Conservation (phyloP, 352 stramenopile genomes). For the Pythium oligandrum region DNA sequence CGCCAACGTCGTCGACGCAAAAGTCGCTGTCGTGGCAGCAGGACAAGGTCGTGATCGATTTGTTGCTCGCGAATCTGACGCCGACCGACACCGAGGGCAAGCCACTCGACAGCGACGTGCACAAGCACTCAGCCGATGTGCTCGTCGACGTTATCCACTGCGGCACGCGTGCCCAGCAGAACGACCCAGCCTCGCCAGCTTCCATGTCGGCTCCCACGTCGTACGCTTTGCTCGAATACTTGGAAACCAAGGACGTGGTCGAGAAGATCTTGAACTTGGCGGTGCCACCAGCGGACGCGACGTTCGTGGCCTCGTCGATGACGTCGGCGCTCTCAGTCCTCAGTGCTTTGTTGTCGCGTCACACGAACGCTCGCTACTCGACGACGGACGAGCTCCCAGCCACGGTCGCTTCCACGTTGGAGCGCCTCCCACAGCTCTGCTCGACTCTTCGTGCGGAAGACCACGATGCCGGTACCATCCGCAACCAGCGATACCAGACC, state of each 20-base stretch:
- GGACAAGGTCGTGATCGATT: slow-evolving; percentile 63
- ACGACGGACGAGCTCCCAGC: slow-evolving; percentile 56
- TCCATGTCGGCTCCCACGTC: slow-evolving; percentile 48
- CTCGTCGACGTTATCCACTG: slow-evolving; percentile 86
- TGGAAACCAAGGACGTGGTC: slow-evolving; percentile 69
- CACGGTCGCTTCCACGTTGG: slow-evolving; percentile 47
- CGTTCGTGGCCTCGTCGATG: slow-evolving; percentile 66
- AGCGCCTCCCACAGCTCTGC: slow-evolving; percentile 59
- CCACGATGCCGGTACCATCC: slow-evolving; percentile 58
- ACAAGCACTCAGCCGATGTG: slow-evolving; percentile 82
- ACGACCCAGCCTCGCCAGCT: slow-evolving; percentile 54
- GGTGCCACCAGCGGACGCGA: slow-evolving; percentile 28
- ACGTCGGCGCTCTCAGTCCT: slow-evolving; percentile 73
- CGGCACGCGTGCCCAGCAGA: slow-evolving; percentile 68
- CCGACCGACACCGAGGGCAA: slow-evolving; percentile 25
- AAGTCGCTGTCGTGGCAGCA: slow-evolving; percentile 75
- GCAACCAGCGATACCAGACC: slow-evolving; percentile 70
- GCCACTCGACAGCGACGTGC: slow-evolving; percentile 59
- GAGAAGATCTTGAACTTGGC: slow-evolving; percentile 64
- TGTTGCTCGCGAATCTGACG: slow-evolving; percentile 52
- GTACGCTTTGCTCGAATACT: slow-evolving; percentile 69
- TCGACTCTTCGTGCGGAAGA: slow-evolving; percentile 54
- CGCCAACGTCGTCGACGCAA: slow-evolving; percentile 53
- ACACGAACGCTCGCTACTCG: slow-evolving; percentile 75
- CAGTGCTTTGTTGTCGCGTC: slow-evolving; percentile 66